A percentile compares a stretch with the other conserved stretches of the same genome.
Evolutionary conservation across 306 rosid species (phyloP).

Genomic region (Ochetophila trinervis): DNA sequence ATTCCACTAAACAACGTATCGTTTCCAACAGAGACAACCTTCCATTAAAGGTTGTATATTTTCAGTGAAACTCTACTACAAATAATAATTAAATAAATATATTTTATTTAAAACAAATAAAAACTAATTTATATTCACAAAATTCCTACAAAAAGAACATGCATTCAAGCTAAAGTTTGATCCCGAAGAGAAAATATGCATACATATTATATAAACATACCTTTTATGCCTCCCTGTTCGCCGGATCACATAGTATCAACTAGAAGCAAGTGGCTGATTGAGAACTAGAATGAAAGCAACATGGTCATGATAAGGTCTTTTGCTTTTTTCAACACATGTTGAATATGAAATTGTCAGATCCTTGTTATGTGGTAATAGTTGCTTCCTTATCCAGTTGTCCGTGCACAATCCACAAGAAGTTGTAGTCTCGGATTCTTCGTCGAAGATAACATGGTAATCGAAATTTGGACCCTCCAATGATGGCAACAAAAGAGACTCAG

Average conservation of each 20-base stretch:
- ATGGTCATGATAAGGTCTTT: background rate
- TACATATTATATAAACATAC: slow-evolving; percentile 22
- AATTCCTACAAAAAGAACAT: no score
- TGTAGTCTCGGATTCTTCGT: slow-evolving; percentile 33
- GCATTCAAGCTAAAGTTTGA: no score
- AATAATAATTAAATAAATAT: no score
- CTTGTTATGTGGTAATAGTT: slow-evolving; percentile 70
- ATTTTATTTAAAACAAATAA: no score
- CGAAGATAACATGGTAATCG: slow-evolving; percentile 60
- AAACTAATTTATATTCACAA: no score
- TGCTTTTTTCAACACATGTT: slow-evolving; percentile 11
- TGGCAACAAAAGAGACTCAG: slow-evolving; percentile 25
- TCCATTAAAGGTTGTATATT: no score
- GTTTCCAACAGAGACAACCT: no score
- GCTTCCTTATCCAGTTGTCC: slow-evolving; percentile 17
- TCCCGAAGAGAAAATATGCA: no score
- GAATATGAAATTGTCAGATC: slow-evolving; percentile 36
- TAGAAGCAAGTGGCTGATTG: slow-evolving; percentile 56
- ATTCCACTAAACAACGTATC: no score
- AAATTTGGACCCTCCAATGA: slow-evolving; percentile 61
- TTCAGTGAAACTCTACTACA: no score
- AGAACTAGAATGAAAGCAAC: slow-evolving; percentile 58
- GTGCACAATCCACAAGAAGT: slow-evolving; percentile 45
- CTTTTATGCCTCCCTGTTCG: slow-evolving; percentile 49
- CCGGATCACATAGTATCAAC: slow-evolving; percentile 49